phyloP scores from a whole-genome alignment of 2,329 filamentous ascomycete genomes.

The Penicillium capsulatum region DNA sequence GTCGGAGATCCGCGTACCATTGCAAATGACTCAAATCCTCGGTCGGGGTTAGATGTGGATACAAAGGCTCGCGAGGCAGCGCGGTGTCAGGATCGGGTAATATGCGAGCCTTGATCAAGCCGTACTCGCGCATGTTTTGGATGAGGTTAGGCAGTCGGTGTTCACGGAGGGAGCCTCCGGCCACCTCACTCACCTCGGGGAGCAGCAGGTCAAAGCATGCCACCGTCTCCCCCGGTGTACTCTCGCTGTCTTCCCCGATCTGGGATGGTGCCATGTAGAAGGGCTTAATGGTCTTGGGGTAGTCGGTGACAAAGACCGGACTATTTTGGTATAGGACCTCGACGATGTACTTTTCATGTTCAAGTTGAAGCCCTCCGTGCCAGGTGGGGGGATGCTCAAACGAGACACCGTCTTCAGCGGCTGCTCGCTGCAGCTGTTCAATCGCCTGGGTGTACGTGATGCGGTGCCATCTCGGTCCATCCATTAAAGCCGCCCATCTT shows the following conservation, averaged over 20 bases:
- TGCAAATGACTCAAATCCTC: constrained; percentile 54
- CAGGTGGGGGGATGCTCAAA: constrained; percentile 70
- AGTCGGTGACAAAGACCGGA: constrained; percentile 89
- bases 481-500: constrained; percentile 68
- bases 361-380: constrained; percentile 73
- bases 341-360: constrained; percentile 89
- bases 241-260: constrained; percentile 5
- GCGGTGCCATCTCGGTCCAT: constrained; percentile 62
- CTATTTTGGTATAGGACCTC: constrained; percentile 57
- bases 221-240: constrained; percentile 53
- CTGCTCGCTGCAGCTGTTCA: constrained; percentile 58
- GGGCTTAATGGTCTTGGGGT: constrained; percentile 82
- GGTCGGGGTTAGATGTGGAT: constrained; percentile 36
- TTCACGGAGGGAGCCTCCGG: constrained; percentile 85
- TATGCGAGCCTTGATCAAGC: constrained; percentile 47
- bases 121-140: constrained; percentile 65
- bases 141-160: constrained; percentile 66
- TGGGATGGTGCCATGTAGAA: constrained; percentile 75
- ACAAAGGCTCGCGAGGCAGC: constrained; percentile 18
- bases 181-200: constrained; percentile 79
- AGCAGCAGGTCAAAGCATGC: constrained; percentile 89
- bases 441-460: constrained; percentile 82
- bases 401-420: constrained; percentile 43
- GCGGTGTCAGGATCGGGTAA: constrained; percentile 18
- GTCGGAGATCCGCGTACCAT: constrained; percentile 85